Percentiles rank a stretch among this genome's conserved stretches.
phyloP scores from a whole-genome alignment of 2,329 filamentous ascomycete genomes.

The Colletotrichum horii region DNA sequence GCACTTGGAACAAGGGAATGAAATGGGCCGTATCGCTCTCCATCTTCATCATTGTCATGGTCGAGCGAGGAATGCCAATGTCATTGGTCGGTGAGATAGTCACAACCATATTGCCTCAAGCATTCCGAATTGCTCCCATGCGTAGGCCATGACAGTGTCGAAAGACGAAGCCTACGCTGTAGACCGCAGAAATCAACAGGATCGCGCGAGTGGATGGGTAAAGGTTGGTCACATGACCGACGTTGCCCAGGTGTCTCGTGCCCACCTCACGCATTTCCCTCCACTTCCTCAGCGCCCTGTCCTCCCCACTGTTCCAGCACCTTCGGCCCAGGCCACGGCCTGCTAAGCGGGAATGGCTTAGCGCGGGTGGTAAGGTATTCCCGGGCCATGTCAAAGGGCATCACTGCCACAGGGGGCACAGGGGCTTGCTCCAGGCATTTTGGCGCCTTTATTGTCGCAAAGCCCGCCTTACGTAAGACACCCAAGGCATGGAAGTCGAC shows the following conservation, averaged over 20 bases:
- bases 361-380: not conserved
- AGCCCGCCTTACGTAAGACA: not conserved
- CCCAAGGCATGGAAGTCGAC: not conserved
- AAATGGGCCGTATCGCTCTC: too few species aligned
- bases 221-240: too few species aligned
- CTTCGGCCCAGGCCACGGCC: not conserved
- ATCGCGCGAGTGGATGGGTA: too few species aligned
- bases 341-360: not conserved
- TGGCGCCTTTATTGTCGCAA: not conserved
- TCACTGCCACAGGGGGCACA: not conserved
- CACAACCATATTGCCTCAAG: not conserved
- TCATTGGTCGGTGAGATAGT: not conserved
- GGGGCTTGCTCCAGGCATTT: not conserved
- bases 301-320: not conserved
- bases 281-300: not conserved
- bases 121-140: not conserved
- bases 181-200: too few species aligned
- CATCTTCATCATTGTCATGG: too few species aligned
- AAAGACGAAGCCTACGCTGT: too few species aligned
- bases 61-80: too few species aligned
- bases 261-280: not conserved
- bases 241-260: not conserved
- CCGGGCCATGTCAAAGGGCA: not conserved
- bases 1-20: too few species aligned
- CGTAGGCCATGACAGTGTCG: too few species aligned